Percentiles rank a stretch among this genome's conserved stretches.
Evolutionary conservation across 106 monocot genomes (phyloP).

Genomic region (Allium fistulosum): DNA sequence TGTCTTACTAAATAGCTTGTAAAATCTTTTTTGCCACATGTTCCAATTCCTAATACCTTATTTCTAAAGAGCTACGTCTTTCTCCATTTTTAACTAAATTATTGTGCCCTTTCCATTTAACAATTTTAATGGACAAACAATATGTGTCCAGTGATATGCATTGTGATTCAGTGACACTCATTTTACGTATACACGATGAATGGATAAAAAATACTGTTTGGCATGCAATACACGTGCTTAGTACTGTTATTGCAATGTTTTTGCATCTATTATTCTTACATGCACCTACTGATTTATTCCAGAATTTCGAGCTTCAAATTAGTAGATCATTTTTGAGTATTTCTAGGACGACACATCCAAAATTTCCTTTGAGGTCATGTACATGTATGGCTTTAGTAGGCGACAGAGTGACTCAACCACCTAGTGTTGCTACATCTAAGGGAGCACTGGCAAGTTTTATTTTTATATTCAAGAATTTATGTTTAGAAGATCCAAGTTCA

Average conservation of each 20-base stretch:
- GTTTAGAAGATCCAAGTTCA: background rate
- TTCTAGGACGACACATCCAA: slow-evolving; percentile 9
- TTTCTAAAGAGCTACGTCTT: too few species aligned
- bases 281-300: slow-evolving; percentile 1
- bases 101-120: too few species aligned
- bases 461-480: background rate
- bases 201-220: too few species aligned
- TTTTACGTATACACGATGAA: too few species aligned
- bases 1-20: too few species aligned
- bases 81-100: too few species aligned
- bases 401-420: slow-evolving; percentile 23
- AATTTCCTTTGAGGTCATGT: slow-evolving; percentile 6
- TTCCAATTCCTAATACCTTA: too few species aligned
- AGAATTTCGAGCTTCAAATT: slow-evolving; percentile 4
- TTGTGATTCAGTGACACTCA: too few species aligned
- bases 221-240: too few species aligned
- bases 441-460: slow-evolving; percentile 44
- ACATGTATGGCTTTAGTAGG: slow-evolving; percentile 41
- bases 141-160: too few species aligned
- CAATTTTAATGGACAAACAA: too few species aligned
- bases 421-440: slow-evolving; percentile 19
- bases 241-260: background rate
- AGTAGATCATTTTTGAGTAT: slow-evolving; percentile 7
- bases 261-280: background rate
- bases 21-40: too few species aligned